Conservation (phyloP, 2,329 filamentous ascomycete genomes). For the Sporothrix dimorphospora region DNA sequence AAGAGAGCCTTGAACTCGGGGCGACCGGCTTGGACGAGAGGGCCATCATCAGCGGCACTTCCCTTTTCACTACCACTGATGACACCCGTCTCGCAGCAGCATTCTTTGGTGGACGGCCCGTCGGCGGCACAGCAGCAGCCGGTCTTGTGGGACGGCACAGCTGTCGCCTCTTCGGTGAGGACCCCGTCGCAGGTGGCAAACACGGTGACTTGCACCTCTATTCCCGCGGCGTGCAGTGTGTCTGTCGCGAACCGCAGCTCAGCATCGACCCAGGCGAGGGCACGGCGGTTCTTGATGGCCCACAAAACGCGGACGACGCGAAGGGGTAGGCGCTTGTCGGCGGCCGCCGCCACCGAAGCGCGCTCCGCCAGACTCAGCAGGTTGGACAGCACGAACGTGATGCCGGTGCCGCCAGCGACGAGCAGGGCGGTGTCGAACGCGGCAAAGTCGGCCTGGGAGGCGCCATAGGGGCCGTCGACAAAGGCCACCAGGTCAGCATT, state of each 20-base stretch:
- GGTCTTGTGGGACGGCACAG: not conserved
- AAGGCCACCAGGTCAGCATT: not conserved
- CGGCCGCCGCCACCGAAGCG: not conserved
- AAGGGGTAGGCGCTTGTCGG: not conserved
- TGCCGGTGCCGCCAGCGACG: not conserved
- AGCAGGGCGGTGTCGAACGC: not conserved
- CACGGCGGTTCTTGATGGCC: constrained; percentile 5
- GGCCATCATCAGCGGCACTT: too few relatives aligned
- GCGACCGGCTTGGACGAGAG: not conserved
- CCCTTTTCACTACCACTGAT: not conserved
- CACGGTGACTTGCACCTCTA: not conserved
- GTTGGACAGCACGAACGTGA: not conserved
- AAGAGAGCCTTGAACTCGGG: not conserved
- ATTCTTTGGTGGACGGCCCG: not conserved
- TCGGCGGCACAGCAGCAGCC: not conserved
- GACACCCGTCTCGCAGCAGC: constrained; percentile 2
- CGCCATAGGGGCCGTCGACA: not conserved
- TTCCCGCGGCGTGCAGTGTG: not conserved
- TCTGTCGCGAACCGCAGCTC: not conserved
- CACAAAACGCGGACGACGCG: not conserved
- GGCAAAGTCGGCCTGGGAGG: not conserved
- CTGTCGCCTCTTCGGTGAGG: not conserved
- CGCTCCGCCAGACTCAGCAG: not conserved
- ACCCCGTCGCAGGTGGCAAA: not conserved
- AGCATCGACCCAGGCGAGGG: not conserved